Base-by-base conservation (phyloP, 2,329 filamentous ascomycete genomes). In the Stemphylium beticola region DNA sequence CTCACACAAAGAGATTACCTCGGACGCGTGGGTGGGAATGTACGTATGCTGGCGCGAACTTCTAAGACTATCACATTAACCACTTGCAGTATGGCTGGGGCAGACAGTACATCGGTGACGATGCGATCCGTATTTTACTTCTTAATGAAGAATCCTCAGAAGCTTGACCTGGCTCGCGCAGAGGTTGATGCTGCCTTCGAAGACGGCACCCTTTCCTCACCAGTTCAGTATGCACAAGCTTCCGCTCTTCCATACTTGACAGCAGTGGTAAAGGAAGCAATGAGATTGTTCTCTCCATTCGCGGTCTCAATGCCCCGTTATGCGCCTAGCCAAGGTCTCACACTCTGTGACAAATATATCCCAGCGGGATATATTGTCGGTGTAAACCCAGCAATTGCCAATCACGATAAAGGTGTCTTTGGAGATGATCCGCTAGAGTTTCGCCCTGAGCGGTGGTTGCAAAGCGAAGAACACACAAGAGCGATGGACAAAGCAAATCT, bases 201-300 rank as follows among this genome's bases (percentile, higher is more conserved):
- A 3, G 32, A 55, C 17, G 49, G 60, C 20, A 17, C 41, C 39
- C 43, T 67, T n/a, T 55, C 40, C 4, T 53, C 54, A 4, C 60
- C 55, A 12, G 37, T 65, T 6, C 55, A 51, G 20, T 58, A 66
- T 22, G 36, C 31, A 7, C 60, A 92, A 71, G 82, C 80, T 42
- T 86, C 90, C 71, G 83, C 83, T 47, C 80, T 93, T 4, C 84
- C 85, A 0, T 93, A 93, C 70, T 82, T 93, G 2, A 87, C 91
- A 65, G 90, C 89, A 2, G 87, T 86, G 49, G 83, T 93, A 64
- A 89, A 92, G 68, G 91, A 95, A 73, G 84, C 87, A 4, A 89
- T 92, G 75, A 84, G 90, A 7, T 71, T 91, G 63, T 88, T 92
- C 70, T 89, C 90, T 0, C 87, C 90, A 0, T 82, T 87, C 0